Base-by-base conservation (phyloP, 495 filamentous ascomycete genomes). In the Aspergillus diversus region DNA sequence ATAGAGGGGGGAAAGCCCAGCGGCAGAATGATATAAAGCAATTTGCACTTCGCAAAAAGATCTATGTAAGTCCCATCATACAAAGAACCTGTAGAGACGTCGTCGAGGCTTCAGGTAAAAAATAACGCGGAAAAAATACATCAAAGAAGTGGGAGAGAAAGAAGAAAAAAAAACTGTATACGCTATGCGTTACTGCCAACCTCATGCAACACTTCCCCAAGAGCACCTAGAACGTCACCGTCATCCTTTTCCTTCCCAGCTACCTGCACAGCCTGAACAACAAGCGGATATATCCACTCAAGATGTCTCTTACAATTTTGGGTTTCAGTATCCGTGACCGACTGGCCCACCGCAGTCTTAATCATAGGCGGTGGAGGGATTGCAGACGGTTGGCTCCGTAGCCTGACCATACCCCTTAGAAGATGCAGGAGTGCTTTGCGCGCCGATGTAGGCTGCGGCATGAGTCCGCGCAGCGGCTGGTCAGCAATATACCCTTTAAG, bases 391-490 rank as follows among this genome's bases (percentile, higher is more conserved):
- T 93, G 89, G 15, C 87, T 90, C 37, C 83, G 78, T 48, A 98
- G 76, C 27, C 80, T 77, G 5, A 89, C 82, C 57, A 96, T 76
- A 12, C 81, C 75, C 17, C 78, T 74, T 12, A 98, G 76, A 33
- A 95, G 81, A 60, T 92, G 87, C 1, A 90, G 71, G 53, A 99
- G 75, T 66, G 95, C 93, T 66, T 83, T 86, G 46, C 92, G 86
- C 67, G 97, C 91, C 0, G 86, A 86, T 13, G 89, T 82, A 5
- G 95, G 95, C 73, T 96, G 92, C 34, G 95, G 95, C 89, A 95
- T 93, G n/a, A 87, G 80, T 0, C 95, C 96, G 15, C 95, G 83
- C 11, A 99, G 80, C 15, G 95, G 95, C 68, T 97, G 95, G 73
- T 99, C 95, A 5, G 92, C 90, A 50, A 94, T 89, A 68, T 96